These are phyloP conservation scores for Umbelopsis vinacea DNA, from an alignment of 192 early-diverging fungal species.

Conservation along the genomic window DNA sequence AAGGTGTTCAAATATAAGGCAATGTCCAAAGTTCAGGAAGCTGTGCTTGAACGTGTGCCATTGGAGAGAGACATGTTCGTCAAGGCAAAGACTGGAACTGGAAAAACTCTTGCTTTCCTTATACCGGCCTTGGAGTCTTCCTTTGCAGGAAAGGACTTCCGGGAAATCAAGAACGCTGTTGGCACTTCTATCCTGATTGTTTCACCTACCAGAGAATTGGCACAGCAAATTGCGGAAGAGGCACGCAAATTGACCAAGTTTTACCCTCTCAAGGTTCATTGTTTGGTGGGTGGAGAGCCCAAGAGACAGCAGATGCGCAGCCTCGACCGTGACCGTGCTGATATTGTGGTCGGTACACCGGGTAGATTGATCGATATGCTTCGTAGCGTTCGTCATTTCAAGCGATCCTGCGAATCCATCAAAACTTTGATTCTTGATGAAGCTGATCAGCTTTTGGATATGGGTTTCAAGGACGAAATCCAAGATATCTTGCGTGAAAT, in stretches of 20 bases:
- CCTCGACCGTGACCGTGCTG: slow-evolving; percentile 55
- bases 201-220: slow-evolving; percentile 92
- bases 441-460: slow-evolving; percentile 92
- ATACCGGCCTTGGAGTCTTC: slow-evolving; percentile 84
- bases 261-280: slow-evolving; percentile 68
- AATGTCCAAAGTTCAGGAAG: slow-evolving; percentile 86
- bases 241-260: slow-evolving; percentile 65
- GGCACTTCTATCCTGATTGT: slow-evolving; percentile 74
- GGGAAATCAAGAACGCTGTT: slow-evolving; percentile 46
- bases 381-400: slow-evolving; percentile 54
- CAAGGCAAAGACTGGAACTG: slow-evolving; percentile 96
- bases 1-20: slow-evolving; percentile 71
- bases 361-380: slow-evolving; percentile 88
- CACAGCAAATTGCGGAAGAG: slow-evolving; percentile 81
- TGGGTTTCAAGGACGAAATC: slow-evolving; percentile 91
- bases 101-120: slow-evolving; percentile 96
- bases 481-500: slow-evolving; percentile 35
- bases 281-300: slow-evolving; percentile 80
- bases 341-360: slow-evolving; percentile 95
- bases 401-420: slow-evolving; percentile 46
- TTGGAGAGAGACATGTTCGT: slow-evolving; percentile 84
- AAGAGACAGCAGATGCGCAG: slow-evolving; percentile 55
- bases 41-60: slow-evolving; percentile 75
- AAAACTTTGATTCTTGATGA: slow-evolving; percentile 92
- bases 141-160: slow-evolving; percentile 39